Evolutionary conservation across 2,329 filamentous ascomycete genomes (phyloP), one percentile per base, ranked within the genome.

Genomic region (Fusarium pininemorale): DNA sequence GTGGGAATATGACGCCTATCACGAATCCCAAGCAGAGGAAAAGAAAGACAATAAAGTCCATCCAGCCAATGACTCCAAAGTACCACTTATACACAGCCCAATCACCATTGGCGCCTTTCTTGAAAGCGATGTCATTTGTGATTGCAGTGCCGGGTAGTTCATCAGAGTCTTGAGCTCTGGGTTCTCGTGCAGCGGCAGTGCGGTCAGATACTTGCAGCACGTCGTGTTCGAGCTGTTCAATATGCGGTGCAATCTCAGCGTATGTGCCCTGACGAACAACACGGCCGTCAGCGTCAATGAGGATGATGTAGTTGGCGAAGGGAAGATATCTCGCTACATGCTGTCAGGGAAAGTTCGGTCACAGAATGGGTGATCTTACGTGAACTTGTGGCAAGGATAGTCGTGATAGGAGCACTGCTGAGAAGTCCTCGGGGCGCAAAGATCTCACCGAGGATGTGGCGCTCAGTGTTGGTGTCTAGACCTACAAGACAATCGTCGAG

Each of bases 71-170:
- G 18, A 41, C 26, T 14, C 58, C 37, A 22, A 61, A 41, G 37
- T 61, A 61, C 28, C 37, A 61, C n/a, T 54, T 54, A 0, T 61
- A 61, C 15, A 61, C 57, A 7, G 32, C 44, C 51, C 51, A 55
- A 18, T 55, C 51, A 4, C 51, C 51, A 28, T 55, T 55, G 6
- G 56, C 42, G 3, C 30, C 32, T 9, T 28, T 37, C 35, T 55
- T 55, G 20, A 55, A 55, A 1, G 35, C 35, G 6, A 55, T n/a
- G 10, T 55, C 51, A 7, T 55, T 55, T 4, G 51, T 55, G 3
- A 55, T 41, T 7, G 24, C 24, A 18, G 51, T 39, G 2, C 15
- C 26, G 7, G 51, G 20, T 14, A 41, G 7, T 14, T 39, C 51
- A 5, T 28, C 51, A 2, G 51, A 55, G 20, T 55, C 20, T 28